These are phyloP conservation scores for Annulohypoxylon truncatum DNA, from an alignment of 2,329 filamentous ascomycete genomes.

Conservation along the genomic window DNA sequence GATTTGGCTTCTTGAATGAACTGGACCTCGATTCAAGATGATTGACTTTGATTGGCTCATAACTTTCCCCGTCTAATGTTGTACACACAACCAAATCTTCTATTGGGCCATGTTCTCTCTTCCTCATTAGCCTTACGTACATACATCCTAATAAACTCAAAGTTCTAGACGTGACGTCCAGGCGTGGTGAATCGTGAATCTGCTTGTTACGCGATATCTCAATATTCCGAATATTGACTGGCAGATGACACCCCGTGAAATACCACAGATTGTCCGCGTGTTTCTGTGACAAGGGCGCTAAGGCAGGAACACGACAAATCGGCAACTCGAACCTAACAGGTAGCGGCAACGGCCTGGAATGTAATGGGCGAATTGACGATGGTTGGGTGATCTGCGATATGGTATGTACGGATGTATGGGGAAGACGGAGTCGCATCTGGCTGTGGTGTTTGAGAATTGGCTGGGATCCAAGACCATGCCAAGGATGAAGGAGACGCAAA, in stretches of 20 bases:
- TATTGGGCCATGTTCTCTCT: constrained; percentile 4
- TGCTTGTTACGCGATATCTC: constrained; percentile 8
- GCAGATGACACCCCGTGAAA: neutral
- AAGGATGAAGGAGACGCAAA: constrained; percentile 31
- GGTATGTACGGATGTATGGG: constrained; percentile 26
- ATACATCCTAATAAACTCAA: neutral
- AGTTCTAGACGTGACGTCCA: neutral
- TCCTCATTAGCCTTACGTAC: constrained; percentile 4
- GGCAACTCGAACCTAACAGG: constrained; percentile 12
- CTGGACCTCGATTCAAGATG: constrained; percentile 15
- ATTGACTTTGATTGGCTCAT: constrained; percentile 18
- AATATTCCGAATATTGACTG: constrained; percentile 5
- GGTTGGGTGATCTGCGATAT: constrained; percentile 34
- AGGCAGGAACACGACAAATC: constrained; percentile 39
- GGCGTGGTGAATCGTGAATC: neutral
- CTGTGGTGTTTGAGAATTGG: constrained; percentile 41
- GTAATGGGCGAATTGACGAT: constrained; percentile 30
- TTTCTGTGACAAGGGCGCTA: constrained; percentile 36
- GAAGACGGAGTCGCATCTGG: constrained; percentile 40
- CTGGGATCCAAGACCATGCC: constrained; percentile 36
- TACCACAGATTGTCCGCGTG: constrained; percentile 17
- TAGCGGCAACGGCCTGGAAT: constrained; percentile 40
- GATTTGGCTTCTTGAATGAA: constrained; percentile 32
- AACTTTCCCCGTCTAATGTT: constrained; percentile 12
- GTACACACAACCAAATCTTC: constrained; percentile 1